Conservation (phyloP, 2,329 filamentous ascomycete species). For the Ceratocystiopsis brevicomis region DNA sequence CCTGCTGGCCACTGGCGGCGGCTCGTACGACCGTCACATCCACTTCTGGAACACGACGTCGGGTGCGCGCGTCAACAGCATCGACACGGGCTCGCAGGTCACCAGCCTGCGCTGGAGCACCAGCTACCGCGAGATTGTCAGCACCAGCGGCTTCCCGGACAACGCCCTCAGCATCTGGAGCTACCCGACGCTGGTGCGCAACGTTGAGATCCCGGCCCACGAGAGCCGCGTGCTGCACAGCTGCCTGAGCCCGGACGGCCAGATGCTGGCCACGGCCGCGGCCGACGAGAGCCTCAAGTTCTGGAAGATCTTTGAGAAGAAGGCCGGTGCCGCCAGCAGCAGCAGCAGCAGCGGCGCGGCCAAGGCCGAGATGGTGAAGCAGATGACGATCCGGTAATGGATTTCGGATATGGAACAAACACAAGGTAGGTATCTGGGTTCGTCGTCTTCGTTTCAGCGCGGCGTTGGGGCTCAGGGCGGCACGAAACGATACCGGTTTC, state of each 20-base stretch:
- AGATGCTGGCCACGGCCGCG: constrained; percentile 91
- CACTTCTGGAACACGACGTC: constrained; percentile 99
- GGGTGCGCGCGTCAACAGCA: constrained; percentile 93
- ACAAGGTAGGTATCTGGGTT: constrained; percentile 26
- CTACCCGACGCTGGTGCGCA: constrained; percentile 92
- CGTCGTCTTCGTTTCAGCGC: constrained; percentile 22
- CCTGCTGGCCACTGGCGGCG: constrained; percentile 86
- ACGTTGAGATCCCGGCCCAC: constrained; percentile 92
- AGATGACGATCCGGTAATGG: constrained; percentile 74
- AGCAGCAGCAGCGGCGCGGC: constrained; percentile 47
- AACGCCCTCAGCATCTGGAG: constrained; percentile 98
- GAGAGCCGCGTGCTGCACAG: constrained; percentile 94
- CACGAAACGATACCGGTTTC: not conserved
- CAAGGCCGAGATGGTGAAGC: constrained; percentile 78
- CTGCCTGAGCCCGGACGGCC: constrained; percentile 88
- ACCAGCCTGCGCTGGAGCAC: constrained; percentile 93
- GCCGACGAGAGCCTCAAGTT: constrained; percentile 97
- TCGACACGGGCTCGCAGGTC: constrained; percentile 94
- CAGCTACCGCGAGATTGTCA: constrained; percentile 93
- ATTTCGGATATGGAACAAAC: constrained; percentile 9
- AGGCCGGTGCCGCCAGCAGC: constrained; percentile 54
- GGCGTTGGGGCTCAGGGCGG: constrained; percentile 25
- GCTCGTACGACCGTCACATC: constrained; percentile 92
- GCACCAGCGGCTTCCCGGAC: constrained; percentile 94
- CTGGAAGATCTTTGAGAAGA: constrained; percentile 99